Conservation (phyloP, 2,329 filamentous ascomycete genomes). For the Furcasterigmium sp. region DNA sequence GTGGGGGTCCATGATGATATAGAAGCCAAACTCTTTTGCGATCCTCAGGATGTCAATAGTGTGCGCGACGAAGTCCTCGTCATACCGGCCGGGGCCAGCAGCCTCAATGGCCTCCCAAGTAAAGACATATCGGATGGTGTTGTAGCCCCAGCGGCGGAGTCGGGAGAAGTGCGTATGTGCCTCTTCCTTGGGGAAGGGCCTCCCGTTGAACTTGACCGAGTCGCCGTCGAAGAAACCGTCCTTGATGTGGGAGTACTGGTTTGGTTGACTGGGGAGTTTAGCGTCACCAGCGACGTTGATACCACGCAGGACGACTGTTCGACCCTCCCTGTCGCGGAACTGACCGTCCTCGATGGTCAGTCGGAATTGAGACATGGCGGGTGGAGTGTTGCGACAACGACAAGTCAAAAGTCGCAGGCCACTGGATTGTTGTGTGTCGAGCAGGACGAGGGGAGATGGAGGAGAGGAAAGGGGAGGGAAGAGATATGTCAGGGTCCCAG, state of each 20-base stretch:
- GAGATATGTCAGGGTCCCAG: too few species aligned
- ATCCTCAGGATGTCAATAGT: slow-evolving; percentile 80
- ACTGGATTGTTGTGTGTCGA: too few species aligned
- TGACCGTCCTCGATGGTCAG: slow-evolving; percentile 79
- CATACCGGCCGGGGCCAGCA: slow-evolving; percentile 82
- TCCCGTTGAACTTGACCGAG: slow-evolving; percentile 78
- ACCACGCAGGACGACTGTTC: slow-evolving; percentile 83
- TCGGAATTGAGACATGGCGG: slow-evolving; percentile 66
- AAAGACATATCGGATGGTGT: slow-evolving; percentile 93
- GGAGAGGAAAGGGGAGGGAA: too few species aligned
- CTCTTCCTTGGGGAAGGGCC: slow-evolving; percentile 79
- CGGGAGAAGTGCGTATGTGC: slow-evolving; percentile 82
- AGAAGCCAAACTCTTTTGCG: slow-evolving; percentile 88
- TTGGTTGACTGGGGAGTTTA: slow-evolving; percentile 79
- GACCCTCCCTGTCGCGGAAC: slow-evolving; percentile 76
- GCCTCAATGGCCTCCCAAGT: slow-evolving; percentile 99
- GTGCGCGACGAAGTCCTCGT: slow-evolving; percentile 88
- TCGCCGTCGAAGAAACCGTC: slow-evolving; percentile 90
- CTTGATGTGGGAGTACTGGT: slow-evolving; percentile 72
- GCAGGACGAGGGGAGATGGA: too few species aligned
- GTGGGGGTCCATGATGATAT: slow-evolving; percentile 97
- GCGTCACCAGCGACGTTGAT: slow-evolving; percentile 91
- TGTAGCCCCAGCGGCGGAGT: slow-evolving; percentile 86
- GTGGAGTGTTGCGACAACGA: background rate
- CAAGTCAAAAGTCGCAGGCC: too few species aligned